Evolutionary conservation across 768 basidiomycete species (phyloP), one percentile per base, ranked within the genome.

Genomic region (Termitomyces sp.): DNA sequence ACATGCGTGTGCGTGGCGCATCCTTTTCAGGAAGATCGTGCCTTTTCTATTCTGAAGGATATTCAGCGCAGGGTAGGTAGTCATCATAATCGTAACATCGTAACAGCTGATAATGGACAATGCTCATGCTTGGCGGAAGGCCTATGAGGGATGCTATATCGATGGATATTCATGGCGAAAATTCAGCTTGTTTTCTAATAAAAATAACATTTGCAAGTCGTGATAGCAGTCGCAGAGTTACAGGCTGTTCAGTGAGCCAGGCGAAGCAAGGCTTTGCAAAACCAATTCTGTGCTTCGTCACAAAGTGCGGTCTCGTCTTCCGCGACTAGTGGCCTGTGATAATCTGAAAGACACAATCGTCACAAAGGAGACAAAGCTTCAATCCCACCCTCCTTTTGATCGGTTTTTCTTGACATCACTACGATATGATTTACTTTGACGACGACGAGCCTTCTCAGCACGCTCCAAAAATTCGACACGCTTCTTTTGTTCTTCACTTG

Each of bases 401-500:
- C 75, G 67, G 26, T 67, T 66, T 61, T 73, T 73, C 67, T 87
- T 87, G 20, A 82, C 71, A 2, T 74, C 71, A 63, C 83, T 85
- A 57, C 81, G 74, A 60, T 79, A 71, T 50, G 76, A 75, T 70
- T 89, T 89, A 28, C 82, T 79, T 48, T 66, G 63, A 55, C 78
- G 77, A 23, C 82, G 72, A 40, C 77, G 75, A 2, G 70, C 77
- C 59, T 82, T 79, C 5, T 81, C 81, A 1, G 73, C 77, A 60
- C 74, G 75, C 54, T 79, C 69, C 1, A 83, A 64, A 4, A 58
- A 66, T 38, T 72, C 76, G 1, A 88, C 84, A 32, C 79, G 84
- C 67, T 80, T 78, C 67, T 77, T 78, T 66, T 86, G 84, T 54
- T 76, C 80, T 61, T 75, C 77, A 0, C 85, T 79, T 4, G 88